A percentile compares a stretch with the other conserved stretches of the same genome.
phyloP scores from a whole-genome alignment of 1,284 basidiomycete genomes.

The Serendipita sp. region DNA sequence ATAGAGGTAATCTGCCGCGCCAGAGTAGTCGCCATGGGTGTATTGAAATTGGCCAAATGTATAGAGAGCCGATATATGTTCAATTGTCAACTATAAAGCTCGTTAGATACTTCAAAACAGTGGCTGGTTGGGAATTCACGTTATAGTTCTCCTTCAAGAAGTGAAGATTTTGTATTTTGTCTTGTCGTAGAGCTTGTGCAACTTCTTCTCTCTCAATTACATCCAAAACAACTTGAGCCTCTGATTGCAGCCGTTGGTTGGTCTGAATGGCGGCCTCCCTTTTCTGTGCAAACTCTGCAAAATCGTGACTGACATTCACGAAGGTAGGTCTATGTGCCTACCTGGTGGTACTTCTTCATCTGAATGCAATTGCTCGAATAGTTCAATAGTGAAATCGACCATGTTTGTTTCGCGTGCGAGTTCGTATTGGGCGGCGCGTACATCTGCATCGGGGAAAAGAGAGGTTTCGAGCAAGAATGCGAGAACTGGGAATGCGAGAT shows the following conservation, averaged over 20 bases:
- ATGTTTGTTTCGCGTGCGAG: constrained; percentile 93
- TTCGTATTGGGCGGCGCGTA: constrained; percentile 85
- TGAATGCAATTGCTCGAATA: constrained; percentile 67
- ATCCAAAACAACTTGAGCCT: constrained; percentile 84
- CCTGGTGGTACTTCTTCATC: constrained; percentile 53
- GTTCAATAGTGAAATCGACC: constrained; percentile 75
- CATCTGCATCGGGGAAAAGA: constrained; percentile 60
- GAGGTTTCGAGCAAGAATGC: constrained; percentile 67
- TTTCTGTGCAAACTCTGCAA: constrained; percentile 65
- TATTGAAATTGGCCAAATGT: constrained; percentile 98
- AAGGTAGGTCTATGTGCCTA: constrained; percentile 21
- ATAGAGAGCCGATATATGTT: constrained; percentile 93
- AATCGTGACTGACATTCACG: not conserved
- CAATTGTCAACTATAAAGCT: constrained; percentile 62
- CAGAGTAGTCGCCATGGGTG: constrained; percentile 91
- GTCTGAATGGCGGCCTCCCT: constrained; percentile 70
- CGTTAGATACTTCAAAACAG: constrained; percentile 9
- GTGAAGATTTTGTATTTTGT: constrained; percentile 91
- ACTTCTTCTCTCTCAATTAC: constrained; percentile 97
- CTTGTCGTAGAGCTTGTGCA: constrained; percentile 76
- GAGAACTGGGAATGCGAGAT: constrained; percentile 85
- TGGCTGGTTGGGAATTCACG: constrained; percentile 32
- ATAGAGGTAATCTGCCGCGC: constrained; percentile 94
- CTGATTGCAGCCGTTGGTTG: constrained; percentile 71
- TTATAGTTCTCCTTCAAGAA: constrained; percentile 90